A percentile compares a stretch with the other conserved stretches of the same genome.
Conservation (phyloP, 805 yeast species). For the Zygoascus biomembranicola region DNA sequence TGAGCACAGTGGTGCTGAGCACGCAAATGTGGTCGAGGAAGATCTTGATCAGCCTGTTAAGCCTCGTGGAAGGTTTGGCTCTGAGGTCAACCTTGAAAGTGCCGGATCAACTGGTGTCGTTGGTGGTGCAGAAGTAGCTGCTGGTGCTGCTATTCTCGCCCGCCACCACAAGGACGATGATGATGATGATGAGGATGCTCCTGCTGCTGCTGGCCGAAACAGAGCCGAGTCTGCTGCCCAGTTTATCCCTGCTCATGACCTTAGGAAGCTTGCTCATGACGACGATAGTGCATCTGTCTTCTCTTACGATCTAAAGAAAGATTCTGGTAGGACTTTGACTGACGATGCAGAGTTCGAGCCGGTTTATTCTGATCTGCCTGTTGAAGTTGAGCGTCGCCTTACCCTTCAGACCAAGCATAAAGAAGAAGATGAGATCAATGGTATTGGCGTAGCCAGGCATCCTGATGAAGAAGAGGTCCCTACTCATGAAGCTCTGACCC, state of each 20-base stretch:
- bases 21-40: neutral
- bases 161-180: constrained; percentile 1
- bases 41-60: neutral
- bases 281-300: constrained; percentile 25
- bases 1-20: constrained; percentile 5
- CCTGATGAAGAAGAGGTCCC: constrained; percentile 19
- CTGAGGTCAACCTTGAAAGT: constrained; percentile 17
- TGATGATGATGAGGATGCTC: constrained; percentile 3
- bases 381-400: constrained; percentile 26
- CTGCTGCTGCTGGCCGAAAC: neutral
- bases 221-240: constrained; percentile 3
- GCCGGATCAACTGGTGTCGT: constrained; percentile 5
- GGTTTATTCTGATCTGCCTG: constrained; percentile 22
- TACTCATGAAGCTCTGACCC: constrained; percentile 16
- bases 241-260: neutral
- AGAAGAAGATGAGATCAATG: constrained; percentile 22
- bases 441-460: constrained; percentile 27
- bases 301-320: constrained; percentile 26
- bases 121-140: constrained; percentile 7
- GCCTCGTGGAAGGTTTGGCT: constrained; percentile 18
- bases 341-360: constrained; percentile 26
- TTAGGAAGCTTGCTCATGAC: constrained; percentile 1
- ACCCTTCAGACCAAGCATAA: constrained; percentile 25
- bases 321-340: constrained; percentile 21
- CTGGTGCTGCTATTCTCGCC: constrained; percentile 10